phyloP scores from a whole-genome alignment of 1,139 yeast species.

The Blastobotrys petasosporus region DNA sequence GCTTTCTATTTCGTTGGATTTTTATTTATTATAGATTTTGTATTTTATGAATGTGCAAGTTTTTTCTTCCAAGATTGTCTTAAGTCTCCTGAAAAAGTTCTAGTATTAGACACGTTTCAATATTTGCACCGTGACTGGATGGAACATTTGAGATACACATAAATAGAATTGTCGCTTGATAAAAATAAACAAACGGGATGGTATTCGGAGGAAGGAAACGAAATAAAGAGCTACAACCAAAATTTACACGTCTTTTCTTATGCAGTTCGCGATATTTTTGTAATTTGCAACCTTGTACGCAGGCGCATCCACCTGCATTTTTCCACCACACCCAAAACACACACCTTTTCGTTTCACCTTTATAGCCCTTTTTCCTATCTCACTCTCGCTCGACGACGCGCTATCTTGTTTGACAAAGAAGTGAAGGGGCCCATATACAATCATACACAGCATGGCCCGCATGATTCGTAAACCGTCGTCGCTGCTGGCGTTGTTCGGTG shows the following conservation, averaged over 20 bases:
- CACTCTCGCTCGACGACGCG: too few species aligned
- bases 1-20: constrained; percentile 1
- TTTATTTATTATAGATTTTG: background rate
- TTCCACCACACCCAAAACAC: too few species aligned
- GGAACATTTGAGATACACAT: background rate
- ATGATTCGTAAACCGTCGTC: constrained; percentile 13
- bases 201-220: too few species aligned
- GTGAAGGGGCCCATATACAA: too few species aligned
- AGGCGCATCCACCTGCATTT: too few species aligned
- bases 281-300: too few species aligned
- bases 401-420: too few species aligned
- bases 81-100: background rate
- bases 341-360: too few species aligned
- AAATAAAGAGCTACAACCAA: too few species aligned
- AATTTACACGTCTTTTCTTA: too few species aligned
- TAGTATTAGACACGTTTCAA: too few species aligned
- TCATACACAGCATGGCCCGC: constrained; percentile 5
- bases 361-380: background rate
- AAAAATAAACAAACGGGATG: background rate
- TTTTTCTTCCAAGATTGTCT: background rate
- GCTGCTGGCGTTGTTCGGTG: constrained; percentile 7
- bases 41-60: background rate
- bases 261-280: too few species aligned
- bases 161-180: background rate
- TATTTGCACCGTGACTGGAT: background rate